Conservation (phyloP, 345 rosid species). For the Odontarrhena argentea region DNA sequence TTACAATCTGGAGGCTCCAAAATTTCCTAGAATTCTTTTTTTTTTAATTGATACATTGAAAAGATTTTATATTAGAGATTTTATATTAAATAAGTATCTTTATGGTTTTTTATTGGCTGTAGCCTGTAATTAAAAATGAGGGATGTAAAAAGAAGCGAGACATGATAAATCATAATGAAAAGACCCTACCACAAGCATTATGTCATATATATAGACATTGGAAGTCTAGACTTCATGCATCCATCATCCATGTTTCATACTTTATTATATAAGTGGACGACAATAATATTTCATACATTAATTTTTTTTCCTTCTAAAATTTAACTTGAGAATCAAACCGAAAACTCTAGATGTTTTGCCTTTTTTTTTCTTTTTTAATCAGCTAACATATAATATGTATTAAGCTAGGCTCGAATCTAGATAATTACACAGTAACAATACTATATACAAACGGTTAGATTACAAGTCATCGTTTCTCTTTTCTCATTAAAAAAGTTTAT, state of each 20-base stretch:
- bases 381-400: background rate
- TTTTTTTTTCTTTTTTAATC: background rate
- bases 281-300: conserved; percentile 23
- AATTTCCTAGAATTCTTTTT: background rate
- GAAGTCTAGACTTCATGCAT: conserved; percentile 46
- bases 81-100: no score
- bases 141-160: conserved; percentile 29
- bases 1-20: conserved; percentile 34
- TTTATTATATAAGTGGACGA: conserved; percentile 41
- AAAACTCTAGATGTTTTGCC: conserved; percentile 22
- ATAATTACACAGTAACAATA: background rate
- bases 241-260: conserved; percentile 40
- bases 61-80: background rate
- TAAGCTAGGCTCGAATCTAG: background rate
- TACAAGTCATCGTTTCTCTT: no score
- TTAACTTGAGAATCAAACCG: conserved; percentile 10
- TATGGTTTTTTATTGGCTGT: background rate
- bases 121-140: conserved; percentile 15
- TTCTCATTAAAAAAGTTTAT: no score
- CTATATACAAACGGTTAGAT: background rate
- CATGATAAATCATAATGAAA: conserved; percentile 39
- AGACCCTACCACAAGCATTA: conserved; percentile 43
- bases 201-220: conserved; percentile 33
- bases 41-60: background rate
- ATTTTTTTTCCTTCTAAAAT: background rate